Percentiles rank a stretch among this genome's conserved stretches.
These are phyloP conservation scores for Pycnococcus provasolii DNA, from an alignment of 139 green algal species.

Conservation along the genomic window DNA sequence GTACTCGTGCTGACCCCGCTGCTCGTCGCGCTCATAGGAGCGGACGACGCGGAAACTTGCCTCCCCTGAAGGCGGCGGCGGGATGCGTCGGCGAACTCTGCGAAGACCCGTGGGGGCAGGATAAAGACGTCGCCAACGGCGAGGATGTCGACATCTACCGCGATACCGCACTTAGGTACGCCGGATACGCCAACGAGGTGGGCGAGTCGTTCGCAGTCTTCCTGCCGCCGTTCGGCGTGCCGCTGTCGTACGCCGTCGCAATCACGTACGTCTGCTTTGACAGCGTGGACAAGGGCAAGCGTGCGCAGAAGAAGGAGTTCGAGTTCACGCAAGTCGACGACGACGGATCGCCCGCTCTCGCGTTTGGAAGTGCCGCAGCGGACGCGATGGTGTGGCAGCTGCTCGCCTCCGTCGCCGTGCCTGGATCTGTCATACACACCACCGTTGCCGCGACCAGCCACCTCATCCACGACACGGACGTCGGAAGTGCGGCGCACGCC, in stretches of 20 bases:
- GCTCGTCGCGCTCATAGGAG: too few species aligned
- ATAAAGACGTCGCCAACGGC: slow-evolving; percentile 13
- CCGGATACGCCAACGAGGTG: slow-evolving; percentile 64
- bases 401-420: slow-evolving; percentile 44
- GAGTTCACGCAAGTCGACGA: neutral
- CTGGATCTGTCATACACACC: slow-evolving; percentile 62
- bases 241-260: slow-evolving; percentile 54
- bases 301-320: slow-evolving; percentile 27
- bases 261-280: slow-evolving; percentile 62
- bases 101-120: neutral
- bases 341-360: neutral
- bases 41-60: too few species aligned
- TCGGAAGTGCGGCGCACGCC: neutral
- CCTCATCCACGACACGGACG: neutral
- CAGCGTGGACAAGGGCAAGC: slow-evolving; percentile 55
- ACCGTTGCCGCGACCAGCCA: slow-evolving; percentile 35
- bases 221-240: slow-evolving; percentile 51
- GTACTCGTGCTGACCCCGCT: too few species aligned
- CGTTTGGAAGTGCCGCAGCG: slow-evolving; percentile 9
- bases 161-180: slow-evolving; percentile 55
- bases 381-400: slow-evolving; percentile 66
- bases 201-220: slow-evolving; percentile 63
- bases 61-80: too few species aligned
- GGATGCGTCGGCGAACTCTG: too few species aligned
- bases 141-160: slow-evolving; percentile 52